Conservation (phyloP, 2,329 filamentous ascomycete species). For the Paracamarosporium sp. region DNA sequence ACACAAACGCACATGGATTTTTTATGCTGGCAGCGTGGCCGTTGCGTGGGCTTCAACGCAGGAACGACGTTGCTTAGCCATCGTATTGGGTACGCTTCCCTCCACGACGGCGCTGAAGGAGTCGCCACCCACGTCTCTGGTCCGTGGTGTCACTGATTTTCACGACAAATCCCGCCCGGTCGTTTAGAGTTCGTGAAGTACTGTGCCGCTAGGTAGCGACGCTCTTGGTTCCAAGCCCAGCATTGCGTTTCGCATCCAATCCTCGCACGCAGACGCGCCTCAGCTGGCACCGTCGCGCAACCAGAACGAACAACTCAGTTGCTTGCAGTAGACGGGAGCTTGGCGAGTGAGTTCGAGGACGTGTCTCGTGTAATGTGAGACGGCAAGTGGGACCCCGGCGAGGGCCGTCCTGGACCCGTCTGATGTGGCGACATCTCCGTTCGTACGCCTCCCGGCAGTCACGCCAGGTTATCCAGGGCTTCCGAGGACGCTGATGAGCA, state of each 20-base stretch:
- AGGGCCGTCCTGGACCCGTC: slow-evolving; percentile 41
- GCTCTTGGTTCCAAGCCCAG: not conserved
- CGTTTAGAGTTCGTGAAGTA: not conserved
- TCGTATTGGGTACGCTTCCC: slow-evolving; percentile 27
- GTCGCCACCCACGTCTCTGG: slow-evolving; percentile 14
- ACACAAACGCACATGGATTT: slow-evolving; percentile 36
- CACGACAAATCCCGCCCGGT: not conserved
- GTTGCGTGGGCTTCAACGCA: slow-evolving; percentile 14
- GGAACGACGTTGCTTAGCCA: slow-evolving; percentile 23
- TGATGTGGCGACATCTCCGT: slow-evolving; percentile 17
- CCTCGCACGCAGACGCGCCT: not conserved
- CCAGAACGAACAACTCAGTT: slow-evolving; percentile 3
- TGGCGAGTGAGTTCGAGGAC: slow-evolving; percentile 20
- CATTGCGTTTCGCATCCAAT: not conserved
- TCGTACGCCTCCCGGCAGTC: slow-evolving; percentile 19
- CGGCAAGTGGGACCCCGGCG: slow-evolving; percentile 40
- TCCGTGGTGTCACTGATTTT: slow-evolving; percentile 9
- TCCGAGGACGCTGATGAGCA: slow-evolving; percentile 2
- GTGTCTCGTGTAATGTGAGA: slow-evolving; percentile 36
- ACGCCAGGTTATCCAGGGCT: slow-evolving; percentile 14
- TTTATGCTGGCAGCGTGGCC: slow-evolving; percentile 34
- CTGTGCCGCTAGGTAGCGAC: not conserved
- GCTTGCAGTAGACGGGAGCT: not conserved
- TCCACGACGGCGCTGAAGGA: slow-evolving; percentile 3
- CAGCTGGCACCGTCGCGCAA: not conserved